Conservation (phyloP, 805 yeast genomes). For the Candida yuanshanica region DNA sequence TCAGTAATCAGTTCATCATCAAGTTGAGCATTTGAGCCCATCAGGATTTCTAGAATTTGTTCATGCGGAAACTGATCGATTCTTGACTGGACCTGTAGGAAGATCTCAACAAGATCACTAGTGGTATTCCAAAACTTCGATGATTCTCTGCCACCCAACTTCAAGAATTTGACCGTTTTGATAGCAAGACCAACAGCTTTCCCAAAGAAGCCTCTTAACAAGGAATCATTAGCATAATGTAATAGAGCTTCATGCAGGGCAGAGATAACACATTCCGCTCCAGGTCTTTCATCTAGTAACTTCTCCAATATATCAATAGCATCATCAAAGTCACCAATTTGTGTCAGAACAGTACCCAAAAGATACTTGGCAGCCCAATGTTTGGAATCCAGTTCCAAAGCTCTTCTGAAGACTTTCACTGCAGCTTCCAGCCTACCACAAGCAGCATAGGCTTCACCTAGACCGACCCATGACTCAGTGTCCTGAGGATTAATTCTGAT, state of each 20-base stretch:
- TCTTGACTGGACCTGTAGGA: conserved; percentile 50
- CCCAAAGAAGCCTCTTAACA: conserved; percentile 58
- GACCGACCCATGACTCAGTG: conserved; percentile 81
- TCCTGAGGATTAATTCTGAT: conserved; percentile 64
- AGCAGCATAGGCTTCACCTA: conserved; percentile 91
- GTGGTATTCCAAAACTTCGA: conserved; percentile 63
- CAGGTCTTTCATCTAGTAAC: conserved; percentile 38
- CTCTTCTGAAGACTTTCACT: conserved; percentile 69
- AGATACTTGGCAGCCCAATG: conserved; percentile 63
- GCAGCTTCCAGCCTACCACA: conserved; percentile 89
- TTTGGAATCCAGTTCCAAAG: conserved; percentile 45
- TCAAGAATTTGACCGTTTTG: conserved; percentile 40
- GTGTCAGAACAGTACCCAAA: conserved; percentile 58
- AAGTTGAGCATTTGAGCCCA: conserved; percentile 22
- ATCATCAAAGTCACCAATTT: conserved; percentile 58
- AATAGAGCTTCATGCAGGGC: conserved; percentile 55
- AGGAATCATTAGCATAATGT: conserved; percentile 45
- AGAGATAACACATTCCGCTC: conserved; percentile 44
- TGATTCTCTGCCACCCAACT: conserved; percentile 34
- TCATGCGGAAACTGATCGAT: conserved; percentile 45
- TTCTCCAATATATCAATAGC: conserved; percentile 45
- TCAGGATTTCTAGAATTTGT: conserved; percentile 19
- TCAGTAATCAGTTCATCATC: conserved; percentile 24
- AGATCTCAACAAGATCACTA: conserved; percentile 50
- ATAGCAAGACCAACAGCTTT: conserved; percentile 49